These are phyloP conservation scores for Paramecium biaurelia DNA, from an alignment of 73 alveolate genomes.

Conservation along the genomic window DNA sequence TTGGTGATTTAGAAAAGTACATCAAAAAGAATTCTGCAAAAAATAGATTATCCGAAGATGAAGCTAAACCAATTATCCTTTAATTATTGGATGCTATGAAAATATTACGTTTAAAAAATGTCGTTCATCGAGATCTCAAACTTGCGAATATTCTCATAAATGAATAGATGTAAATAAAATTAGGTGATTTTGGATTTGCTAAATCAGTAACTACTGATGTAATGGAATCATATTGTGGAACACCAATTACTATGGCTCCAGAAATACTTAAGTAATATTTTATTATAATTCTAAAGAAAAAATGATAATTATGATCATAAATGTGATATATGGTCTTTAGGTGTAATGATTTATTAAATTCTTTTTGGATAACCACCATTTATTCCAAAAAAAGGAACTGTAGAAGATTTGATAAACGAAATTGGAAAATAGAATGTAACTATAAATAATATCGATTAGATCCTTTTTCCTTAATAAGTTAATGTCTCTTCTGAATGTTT, in stretches of 20 bases:
- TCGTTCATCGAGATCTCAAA: constrained; percentile 87
- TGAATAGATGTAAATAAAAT: constrained; percentile 46
- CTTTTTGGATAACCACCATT: constrained; percentile 73
- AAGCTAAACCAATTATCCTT: constrained; percentile 45
- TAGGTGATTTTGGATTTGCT: constrained; percentile 66
- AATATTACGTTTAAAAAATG: constrained; percentile 76
- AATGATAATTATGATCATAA: constrained; percentile 63
- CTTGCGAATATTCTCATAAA: constrained; percentile 79
- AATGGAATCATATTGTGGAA: constrained; percentile 66
- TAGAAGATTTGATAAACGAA: constrained; percentile 6
- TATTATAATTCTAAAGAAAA: background rate
- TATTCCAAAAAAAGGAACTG: constrained; percentile 50
- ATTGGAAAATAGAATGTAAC: constrained; percentile 27
- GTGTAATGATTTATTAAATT: constrained; percentile 74
- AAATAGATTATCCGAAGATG: constrained; percentile 1
- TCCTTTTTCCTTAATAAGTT: background rate
- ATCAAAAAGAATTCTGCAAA: constrained; percentile 36
- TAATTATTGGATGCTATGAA: constrained; percentile 75
- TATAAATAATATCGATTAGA: background rate
- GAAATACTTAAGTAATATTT: constrained; percentile 66
- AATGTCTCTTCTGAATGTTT: constrained; percentile 6
- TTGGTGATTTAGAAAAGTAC: constrained; percentile 52
- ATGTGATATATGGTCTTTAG: constrained; percentile 83
- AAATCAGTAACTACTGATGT: background rate
- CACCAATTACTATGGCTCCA: constrained; percentile 88